Base-by-base conservation (phyloP, 345 rosid species). In the Eucalyptus shirleyi region DNA sequence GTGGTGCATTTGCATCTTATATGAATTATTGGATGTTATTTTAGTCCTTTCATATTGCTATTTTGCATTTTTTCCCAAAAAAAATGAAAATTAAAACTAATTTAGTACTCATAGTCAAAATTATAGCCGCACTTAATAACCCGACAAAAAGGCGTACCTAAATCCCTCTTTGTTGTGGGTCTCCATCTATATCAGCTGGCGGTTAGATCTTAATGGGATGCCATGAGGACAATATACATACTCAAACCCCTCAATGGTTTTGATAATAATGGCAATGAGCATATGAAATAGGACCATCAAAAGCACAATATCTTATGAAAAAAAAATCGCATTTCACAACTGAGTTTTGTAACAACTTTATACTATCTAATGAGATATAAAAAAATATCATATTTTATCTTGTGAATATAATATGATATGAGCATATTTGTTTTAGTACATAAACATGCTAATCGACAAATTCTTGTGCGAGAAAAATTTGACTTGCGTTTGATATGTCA, bases 121-220 rank as follows among this genome's bases (percentile, higher is more conserved):
- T 30, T 28, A 60, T 60, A 12, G 67, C 67, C 3, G 0, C 15
- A 1, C 32, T 60, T 60, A 12, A 60, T 26, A 8, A 3, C 32
- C 4, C 8, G 0, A 60, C 56, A 6, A 30, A 60, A 60, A 62
- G 18, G 34, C 3, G 2, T 30, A 62, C 9, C 17, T 30, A 62
- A n/a, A 62, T 62, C 32, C 9, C 69, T 13, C 18, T 1, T 30
- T 62, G 4, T 62, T 34, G 0, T 4, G 0, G 69, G 0, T 30
- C 34, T 62, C 32, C 8, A 30, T 15, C 9, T 62, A 6, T 62
- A 62, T 30, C 0, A 30, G 0, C 5, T 0, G 9, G 18, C 3
- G 0, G 34, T 13, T 28, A 62, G 4, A 14, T 0, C 69, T 28
- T 30, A 60, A 60, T 0, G 11, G 69, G 67, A 30, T 8, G 19